phyloP scores from a whole-genome alignment of 2,329 filamentous ascomycete species.

The Zymoseptoria tritici region DNA sequence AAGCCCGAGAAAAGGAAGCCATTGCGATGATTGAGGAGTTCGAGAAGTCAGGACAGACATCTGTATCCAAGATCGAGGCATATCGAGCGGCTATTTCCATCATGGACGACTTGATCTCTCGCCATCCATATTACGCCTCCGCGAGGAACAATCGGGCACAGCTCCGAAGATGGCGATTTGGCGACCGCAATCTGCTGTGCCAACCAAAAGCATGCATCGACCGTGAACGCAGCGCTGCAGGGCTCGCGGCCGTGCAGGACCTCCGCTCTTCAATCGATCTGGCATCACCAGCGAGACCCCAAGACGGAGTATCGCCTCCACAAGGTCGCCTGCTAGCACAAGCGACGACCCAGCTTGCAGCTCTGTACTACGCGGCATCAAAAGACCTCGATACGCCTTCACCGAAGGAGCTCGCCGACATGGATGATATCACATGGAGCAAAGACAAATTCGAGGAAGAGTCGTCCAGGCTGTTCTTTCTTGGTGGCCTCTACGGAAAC shows the following conservation, averaged over 20 bases:
- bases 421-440: slow-evolving; percentile 28
- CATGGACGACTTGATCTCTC: slow-evolving; percentile 50
- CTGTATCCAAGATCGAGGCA: slow-evolving; percentile 12
- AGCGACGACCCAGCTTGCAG: slow-evolving; percentile 57
- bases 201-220: slow-evolving; percentile 4
- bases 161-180: slow-evolving; percentile 38
- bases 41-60: slow-evolving; percentile 8
- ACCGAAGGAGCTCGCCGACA: slow-evolving; percentile 23
- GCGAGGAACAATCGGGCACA: slow-evolving; percentile 70
- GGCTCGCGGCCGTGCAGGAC: slow-evolving; percentile 25
- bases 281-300: slow-evolving; percentile 47
- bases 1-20: slow-evolving; percentile 19
- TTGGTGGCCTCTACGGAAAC: slow-evolving; percentile 50
- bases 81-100: slow-evolving; percentile 25
- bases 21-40: slow-evolving; percentile 21
- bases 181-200: slow-evolving; percentile 40
- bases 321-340: slow-evolving; percentile 60
- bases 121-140: slow-evolving; percentile 60
- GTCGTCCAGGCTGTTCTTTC: slow-evolving; percentile 48
- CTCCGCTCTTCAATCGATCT: slow-evolving; percentile 47
- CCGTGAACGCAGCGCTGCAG: slow-evolving; percentile 4
- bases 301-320: slow-evolving; percentile 53
- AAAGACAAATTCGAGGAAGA: slow-evolving; percentile 43
- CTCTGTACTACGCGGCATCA: slow-evolving; percentile 22
- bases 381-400: slow-evolving; percentile 15